phyloP scores from a whole-genome alignment of 2,329 filamentous ascomycete genomes.

The Fusarium sterilihyphosum region DNA sequence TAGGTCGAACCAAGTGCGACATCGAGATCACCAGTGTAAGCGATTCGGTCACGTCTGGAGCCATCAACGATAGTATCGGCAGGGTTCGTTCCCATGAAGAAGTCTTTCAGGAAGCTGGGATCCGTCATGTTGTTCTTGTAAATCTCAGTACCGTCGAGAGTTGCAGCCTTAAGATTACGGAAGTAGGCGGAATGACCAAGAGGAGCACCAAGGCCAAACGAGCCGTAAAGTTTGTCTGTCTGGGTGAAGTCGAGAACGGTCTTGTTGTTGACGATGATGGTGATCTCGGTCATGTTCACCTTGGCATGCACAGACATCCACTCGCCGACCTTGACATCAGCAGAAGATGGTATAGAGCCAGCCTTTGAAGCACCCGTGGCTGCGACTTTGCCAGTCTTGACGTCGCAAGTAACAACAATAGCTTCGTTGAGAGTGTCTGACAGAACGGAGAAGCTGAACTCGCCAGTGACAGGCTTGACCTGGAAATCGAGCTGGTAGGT shows the following conservation, averaged over 20 bases:
- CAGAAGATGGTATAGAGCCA: accelerated
- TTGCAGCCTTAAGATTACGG: not conserved
- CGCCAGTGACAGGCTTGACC: not conserved
- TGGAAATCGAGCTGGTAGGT: not conserved
- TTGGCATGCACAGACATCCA: not conserved
- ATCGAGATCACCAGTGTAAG: not conserved
- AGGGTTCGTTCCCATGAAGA: not conserved
- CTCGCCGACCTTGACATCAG: not conserved
- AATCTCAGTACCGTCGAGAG: not conserved
- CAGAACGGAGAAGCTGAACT: not conserved
- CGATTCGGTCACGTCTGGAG: not conserved
- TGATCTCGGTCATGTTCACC: not conserved
- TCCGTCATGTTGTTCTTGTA: not conserved
- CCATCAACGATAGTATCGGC: not conserved
- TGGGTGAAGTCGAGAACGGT: not conserved
- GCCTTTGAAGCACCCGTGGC: not conserved
- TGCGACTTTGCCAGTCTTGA: not conserved
- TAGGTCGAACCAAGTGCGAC: not conserved
- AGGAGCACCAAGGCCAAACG: not conserved
- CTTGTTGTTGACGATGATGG: not conserved
- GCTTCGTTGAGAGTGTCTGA: not conserved
- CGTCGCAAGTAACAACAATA: not conserved
- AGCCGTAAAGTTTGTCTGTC: not conserved
- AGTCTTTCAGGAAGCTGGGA: not conserved
- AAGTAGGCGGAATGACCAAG: not conserved